These are phyloP conservation scores for Viola pubescens DNA, from an alignment of 441 rosid species.

Conservation along the genomic window DNA sequence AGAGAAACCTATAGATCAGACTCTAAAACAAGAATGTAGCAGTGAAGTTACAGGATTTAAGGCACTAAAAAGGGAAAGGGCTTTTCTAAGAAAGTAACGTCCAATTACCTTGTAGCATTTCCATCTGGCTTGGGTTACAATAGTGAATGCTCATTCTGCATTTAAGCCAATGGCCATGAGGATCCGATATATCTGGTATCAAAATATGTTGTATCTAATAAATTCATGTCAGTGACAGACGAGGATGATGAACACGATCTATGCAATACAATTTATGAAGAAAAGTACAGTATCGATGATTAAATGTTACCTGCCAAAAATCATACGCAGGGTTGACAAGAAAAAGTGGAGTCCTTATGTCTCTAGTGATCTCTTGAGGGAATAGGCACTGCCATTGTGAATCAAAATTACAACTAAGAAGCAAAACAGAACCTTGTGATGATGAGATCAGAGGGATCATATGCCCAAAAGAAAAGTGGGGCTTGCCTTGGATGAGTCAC, in stretches of 20 bases:
- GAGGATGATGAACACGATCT: background rate
- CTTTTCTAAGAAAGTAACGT: slow-evolving; percentile 5
- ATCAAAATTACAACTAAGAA: slow-evolving; percentile 12
- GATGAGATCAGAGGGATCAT: slow-evolving; percentile 2
- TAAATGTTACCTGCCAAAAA: slow-evolving; percentile 73
- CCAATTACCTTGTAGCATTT: slow-evolving; percentile 55
- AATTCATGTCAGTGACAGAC: slow-evolving; percentile 21
- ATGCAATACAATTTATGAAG: background rate
- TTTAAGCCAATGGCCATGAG: slow-evolving; percentile 45
- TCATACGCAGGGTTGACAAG: slow-evolving; percentile 81
- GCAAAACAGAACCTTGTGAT: background rate
- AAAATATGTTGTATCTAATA: slow-evolving; percentile 66
- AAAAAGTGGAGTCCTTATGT: slow-evolving; percentile 57
- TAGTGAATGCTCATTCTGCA: slow-evolving; percentile 56
- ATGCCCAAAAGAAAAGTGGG: slow-evolving; percentile 5
- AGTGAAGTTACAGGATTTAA: background rate
- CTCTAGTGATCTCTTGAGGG: slow-evolving; percentile 53
- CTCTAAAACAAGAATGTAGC: background rate
- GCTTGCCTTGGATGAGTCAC: slow-evolving; percentile 42
- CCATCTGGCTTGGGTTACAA: slow-evolving; percentile 52
- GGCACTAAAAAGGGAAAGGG: background rate
- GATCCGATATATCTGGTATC: slow-evolving; percentile 59
- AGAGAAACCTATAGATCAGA: slow-evolving; percentile 4
- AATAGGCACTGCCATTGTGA: slow-evolving; percentile 61
- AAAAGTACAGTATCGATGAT: slow-evolving; percentile 5